Evolutionary conservation across 331 rosid genomes (phyloP).

Genomic region (Phaseolus coccineus): DNA sequence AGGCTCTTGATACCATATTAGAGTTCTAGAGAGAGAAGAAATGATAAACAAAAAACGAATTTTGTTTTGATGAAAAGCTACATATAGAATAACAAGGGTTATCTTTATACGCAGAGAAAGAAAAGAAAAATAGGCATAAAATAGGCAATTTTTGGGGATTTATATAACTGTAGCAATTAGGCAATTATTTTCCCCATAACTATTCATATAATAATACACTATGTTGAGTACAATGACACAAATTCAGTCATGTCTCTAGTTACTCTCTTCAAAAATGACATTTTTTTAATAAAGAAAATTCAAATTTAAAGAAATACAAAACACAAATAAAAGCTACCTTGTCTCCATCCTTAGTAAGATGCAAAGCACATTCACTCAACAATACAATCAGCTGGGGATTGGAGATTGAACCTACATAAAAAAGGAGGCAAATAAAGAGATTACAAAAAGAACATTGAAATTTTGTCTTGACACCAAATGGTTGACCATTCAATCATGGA

Average conservation of each 20-base stretch:
- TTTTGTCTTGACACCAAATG: constrained; percentile 13
- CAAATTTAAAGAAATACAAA: constrained; percentile 11
- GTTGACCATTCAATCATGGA: constrained; percentile 23
- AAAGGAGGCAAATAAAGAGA: constrained; percentile 15
- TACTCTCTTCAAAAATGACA: not conserved
- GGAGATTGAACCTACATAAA: constrained; percentile 53
- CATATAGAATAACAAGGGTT: too few relatives aligned
- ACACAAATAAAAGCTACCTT: constrained; percentile 59
- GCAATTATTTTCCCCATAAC: not conserved
- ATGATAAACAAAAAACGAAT: too few relatives aligned
- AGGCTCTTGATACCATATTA: too few relatives aligned
- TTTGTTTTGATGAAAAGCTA: too few relatives aligned
- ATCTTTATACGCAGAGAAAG: too few relatives aligned
- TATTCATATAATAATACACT: too few relatives aligned
- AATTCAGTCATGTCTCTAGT: not conserved
- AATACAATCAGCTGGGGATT: constrained; percentile 58
- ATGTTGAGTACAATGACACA: not conserved
- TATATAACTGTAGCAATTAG: not conserved
- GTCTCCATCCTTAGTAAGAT: constrained; percentile 86
- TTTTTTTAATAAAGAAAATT: constrained; percentile 20
- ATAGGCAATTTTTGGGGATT: not conserved
- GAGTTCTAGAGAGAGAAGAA: too few relatives aligned
- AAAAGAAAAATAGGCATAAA: too few relatives aligned
- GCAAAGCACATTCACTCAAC: constrained; percentile 78
- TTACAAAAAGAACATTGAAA: constrained; percentile 6